phyloP scores from a whole-genome alignment of 257 asterid species.

The Penstemon newberryi region DNA sequence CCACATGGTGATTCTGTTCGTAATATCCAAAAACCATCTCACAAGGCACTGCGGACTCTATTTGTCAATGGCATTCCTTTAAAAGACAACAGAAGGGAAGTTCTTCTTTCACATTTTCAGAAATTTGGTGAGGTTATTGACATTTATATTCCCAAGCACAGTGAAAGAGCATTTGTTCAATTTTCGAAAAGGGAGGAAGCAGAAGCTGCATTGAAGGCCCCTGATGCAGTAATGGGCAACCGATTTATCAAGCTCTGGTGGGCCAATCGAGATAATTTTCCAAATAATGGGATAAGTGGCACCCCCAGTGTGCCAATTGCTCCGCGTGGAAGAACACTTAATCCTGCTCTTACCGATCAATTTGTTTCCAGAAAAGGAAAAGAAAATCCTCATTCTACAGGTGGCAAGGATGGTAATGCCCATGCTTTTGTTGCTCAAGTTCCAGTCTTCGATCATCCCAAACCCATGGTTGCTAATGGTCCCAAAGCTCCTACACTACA shows the following conservation, averaged over 20 bases:
- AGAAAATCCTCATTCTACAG: constrained; percentile 48
- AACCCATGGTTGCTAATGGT: constrained; percentile 41
- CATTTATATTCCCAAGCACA: constrained; percentile 66
- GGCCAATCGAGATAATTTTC: constrained; percentile 90
- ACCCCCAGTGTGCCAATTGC: constrained; percentile 33
- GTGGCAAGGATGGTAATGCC: constrained; percentile 41
- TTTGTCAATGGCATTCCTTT: constrained; percentile 78
- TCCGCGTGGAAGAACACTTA: constrained; percentile 31
- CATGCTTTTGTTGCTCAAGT: constrained; percentile 38
- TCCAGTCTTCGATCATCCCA: constrained; percentile 46
- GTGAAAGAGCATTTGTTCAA: constrained; percentile 90
- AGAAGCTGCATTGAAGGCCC: constrained; percentile 82
- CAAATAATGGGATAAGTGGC: constrained; percentile 57
- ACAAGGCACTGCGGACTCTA: constrained; percentile 75
- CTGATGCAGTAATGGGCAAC: constrained; percentile 99
- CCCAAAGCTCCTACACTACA: constrained; percentile 62
- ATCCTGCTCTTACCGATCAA: constrained; percentile 40
- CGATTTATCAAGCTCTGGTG: constrained; percentile 94
- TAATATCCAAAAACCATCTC: constrained; percentile 58
- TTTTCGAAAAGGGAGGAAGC: constrained; percentile 91
- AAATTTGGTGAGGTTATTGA: constrained; percentile 89
- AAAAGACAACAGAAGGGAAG: constrained; percentile 84
- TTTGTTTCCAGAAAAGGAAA: constrained; percentile 44
- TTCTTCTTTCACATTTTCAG: constrained; percentile 84
- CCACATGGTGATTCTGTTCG: constrained; percentile 50